Base-by-base conservation (phyloP, 225 moss, liverwort and hornwort genomes). In the Ulota crispa region DNA sequence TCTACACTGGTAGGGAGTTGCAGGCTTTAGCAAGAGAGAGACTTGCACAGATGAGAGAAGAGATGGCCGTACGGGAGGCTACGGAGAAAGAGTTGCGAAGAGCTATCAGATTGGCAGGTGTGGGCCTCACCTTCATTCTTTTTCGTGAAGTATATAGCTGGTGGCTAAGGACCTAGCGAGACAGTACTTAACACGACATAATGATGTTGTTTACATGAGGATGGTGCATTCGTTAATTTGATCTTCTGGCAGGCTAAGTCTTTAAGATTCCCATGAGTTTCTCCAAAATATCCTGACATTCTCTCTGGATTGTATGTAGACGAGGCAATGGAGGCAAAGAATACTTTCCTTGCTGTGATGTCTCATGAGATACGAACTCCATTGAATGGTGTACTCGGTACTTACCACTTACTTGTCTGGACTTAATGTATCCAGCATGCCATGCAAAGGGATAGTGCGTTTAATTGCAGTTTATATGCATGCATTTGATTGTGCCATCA, bases 341-440 rank as follows among this genome's bases (percentile, higher is more conserved):
- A 88, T 68, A 90, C 76, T 73, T 90, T 90, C 52, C 88, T 90
- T 68, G 84, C 90, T 37, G 88, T 90, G 43, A 90, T 90, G 90
- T 90, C 90, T 81, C 90, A 90, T 81, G 90, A 90, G 75, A 90
- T 90, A 60, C 86, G 90, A 80, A 90, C 90, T 52, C 90, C 90
- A 24, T 64, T 90, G n/a, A 90, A 90, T 82, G 90, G 90, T 82
- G 90, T 90, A 68, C 77, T 90, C 43, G 90, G 90, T 88, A 79
- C 11, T 75, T 82, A 13, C n/a, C 37, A 69, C 70, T 79, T 73
- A 55, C 67, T 42, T 63, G 26, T 41, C 39, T 56, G 31, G n/a
- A 31, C 30, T 24, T 34, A 36, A 54, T 56, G 43, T 36, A 45
- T 47, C 26, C 56, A 63, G 34, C 63, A 27, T 61, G 34, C 20